These are phyloP conservation scores for Drechslerella coelobrocha DNA, from an alignment of 2,329 filamentous ascomycete species.

Conservation along the genomic window DNA sequence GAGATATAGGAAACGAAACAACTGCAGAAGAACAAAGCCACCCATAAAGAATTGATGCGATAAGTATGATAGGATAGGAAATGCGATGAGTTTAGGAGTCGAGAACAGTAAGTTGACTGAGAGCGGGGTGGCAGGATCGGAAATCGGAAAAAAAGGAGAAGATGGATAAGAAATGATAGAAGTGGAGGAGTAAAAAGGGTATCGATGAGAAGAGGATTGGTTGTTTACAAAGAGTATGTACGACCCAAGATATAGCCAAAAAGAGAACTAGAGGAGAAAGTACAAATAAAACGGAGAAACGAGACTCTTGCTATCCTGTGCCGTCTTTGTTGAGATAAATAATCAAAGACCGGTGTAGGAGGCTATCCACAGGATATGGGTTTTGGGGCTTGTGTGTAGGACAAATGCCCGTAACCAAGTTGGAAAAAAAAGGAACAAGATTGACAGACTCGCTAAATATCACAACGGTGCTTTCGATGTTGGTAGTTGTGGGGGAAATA, in stretches of 20 bases:
- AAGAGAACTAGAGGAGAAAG: constrained; percentile 47
- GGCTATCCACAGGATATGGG: constrained; percentile 4
- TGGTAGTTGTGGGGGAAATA: constrained; percentile 12
- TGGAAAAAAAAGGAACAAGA: constrained; percentile 32
- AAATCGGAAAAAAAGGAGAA: constrained; percentile 6
- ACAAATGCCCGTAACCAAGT: constrained; percentile 1
- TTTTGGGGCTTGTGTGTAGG: constrained; percentile 8
- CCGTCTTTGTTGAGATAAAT: constrained; percentile 3
- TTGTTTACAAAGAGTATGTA: constrained; percentile 44
- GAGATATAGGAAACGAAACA: constrained; percentile 13
- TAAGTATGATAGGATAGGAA: constrained; percentile 3
- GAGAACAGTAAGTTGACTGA: neutral
- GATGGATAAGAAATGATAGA: constrained; percentile 21
- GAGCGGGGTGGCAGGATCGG: neutral
- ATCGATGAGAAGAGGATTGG: constrained; percentile 43
- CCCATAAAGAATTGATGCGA: constrained; percentile 5
- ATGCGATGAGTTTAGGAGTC: neutral
- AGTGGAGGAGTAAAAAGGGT: constrained; percentile 30
- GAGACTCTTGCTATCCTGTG: neutral
- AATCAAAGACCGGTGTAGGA: neutral
- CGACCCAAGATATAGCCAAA: constrained; percentile 13
- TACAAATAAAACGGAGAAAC: constrained; percentile 38
- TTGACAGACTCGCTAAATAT: constrained; percentile 48
- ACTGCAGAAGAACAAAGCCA: neutral
- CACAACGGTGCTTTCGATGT: constrained; percentile 29